phyloP scores from a whole-genome alignment of 2,329 filamentous ascomycete species.

The Endoconidiophora polonica region DNA sequence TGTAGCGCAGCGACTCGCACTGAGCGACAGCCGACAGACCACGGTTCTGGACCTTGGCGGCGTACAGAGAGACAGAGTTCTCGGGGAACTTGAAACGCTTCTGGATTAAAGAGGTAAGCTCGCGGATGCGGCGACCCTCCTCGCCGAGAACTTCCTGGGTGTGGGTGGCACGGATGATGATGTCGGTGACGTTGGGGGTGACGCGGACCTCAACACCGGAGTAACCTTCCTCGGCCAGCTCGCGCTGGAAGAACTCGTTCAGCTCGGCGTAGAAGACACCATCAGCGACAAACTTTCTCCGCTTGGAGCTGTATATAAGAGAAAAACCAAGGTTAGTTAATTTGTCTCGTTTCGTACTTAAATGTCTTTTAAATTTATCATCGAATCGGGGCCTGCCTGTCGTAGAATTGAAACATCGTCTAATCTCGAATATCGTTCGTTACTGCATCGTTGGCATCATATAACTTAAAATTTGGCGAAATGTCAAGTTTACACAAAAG shows the following conservation, averaged over 20 bases:
- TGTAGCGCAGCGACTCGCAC: conserved; percentile 99
- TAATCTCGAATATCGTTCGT: not conserved
- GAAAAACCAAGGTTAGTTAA: conserved; percentile 11
- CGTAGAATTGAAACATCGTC: not conserved
- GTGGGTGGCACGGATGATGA: conserved; percentile 99
- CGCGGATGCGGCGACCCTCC: conserved; percentile 98
- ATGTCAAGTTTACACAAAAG: not conserved
- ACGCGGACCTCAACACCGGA: conserved; percentile 99
- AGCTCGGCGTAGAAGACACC: conserved; percentile 99
- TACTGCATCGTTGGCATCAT: not conserved
- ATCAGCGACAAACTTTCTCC: conserved; percentile 90
- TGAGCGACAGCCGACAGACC: conserved; percentile 99
- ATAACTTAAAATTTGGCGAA: not conserved
- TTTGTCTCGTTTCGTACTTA: not conserved
- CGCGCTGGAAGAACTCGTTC: conserved; percentile 99
- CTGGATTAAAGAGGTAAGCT: conserved; percentile 99
- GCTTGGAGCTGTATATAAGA: conserved; percentile 52
- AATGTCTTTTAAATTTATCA: not conserved
- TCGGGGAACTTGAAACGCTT: conserved; percentile 99
- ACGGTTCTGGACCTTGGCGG: conserved; percentile 99
- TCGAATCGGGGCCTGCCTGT: not conserved
- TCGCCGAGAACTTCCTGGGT: conserved; percentile 99
- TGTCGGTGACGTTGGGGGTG: conserved; percentile 98
- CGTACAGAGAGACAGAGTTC: conserved; percentile 99
- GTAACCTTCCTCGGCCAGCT: conserved; percentile 99